Base-by-base conservation (phyloP, 2,329 filamentous ascomycete genomes). In the Ophiostoma himal-ulmi region DNA sequence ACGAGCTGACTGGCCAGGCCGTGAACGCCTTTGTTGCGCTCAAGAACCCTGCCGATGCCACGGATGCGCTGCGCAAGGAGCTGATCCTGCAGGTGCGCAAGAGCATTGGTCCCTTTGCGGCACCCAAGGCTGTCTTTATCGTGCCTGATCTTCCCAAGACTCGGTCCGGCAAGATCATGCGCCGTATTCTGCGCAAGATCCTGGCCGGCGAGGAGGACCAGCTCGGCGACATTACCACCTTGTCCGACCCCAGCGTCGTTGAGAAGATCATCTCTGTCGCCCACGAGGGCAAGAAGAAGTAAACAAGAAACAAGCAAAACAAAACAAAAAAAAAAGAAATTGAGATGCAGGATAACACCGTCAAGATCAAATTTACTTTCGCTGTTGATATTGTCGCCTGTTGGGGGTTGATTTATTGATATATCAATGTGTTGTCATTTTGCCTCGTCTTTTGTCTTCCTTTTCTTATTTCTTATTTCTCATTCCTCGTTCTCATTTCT, bases 101-200 rank as follows among this genome's bases (percentile, higher is more conserved):
- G 86, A 96, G 92, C 75, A 99, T 99, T 78, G 95, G 95, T 14
- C 95, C 95, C 4, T 99, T 99, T 78, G 95, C 95, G 4, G 94
- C 95, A 41, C 95, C 95, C 74, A 99, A 98, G 85, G 91, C 91
- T 26, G 90, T 99, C 74, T 95, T 89, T 79, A 88, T 96, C 70
- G 91, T 99, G 64, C 91, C 93, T 3, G 95, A 99, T 79, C 86
- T 99, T 74, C 95, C 95, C 77, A 98, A 99, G 89, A 99, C 95
- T 52, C 87, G 95, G 76, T 96, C 92, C 75, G 95, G 95, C 75
- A 99, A 99, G 90, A 99, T 99, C 78, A 99, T 99, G 95, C 88
- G 95, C 74, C 89, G 95, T 74, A 96, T 99, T 78, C 82, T 99
- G 83, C 88, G 95, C 77, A 99, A 99, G 92, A 96, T 99, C 77